Base-by-base conservation (phyloP, 352 stramenopile genomes). In the Pythium phragmiticola region DNA sequence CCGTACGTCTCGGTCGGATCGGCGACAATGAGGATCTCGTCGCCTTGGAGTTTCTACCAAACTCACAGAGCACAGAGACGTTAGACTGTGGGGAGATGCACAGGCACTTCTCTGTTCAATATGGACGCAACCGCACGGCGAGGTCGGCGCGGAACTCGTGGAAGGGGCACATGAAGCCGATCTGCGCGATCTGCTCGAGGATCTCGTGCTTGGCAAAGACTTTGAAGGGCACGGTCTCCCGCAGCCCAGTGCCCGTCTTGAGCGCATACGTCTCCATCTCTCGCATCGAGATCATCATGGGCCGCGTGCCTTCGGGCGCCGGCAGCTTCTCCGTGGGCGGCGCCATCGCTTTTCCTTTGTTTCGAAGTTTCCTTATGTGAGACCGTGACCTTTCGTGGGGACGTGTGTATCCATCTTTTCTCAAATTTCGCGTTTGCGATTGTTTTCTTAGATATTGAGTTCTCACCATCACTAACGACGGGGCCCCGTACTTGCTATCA, bases 121-220 rank as follows among this genome's bases (percentile, higher is more conserved):
- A 11, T 48, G 13, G 42, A 23, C 42, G 37, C 7, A 46, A 46
- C 9, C 63, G 42, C 43, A 70, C 64, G n/a, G 59, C 61, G 63
- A 92, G 75, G 39, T 90, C 81, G 26, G 64, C 66, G 42, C 79
- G 75, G 52, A 87, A 82, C 63, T 87, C 77, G 62, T 92, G 79
- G 74, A 94, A 94, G 14, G 80, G 80, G 63, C 80, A 87, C 80
- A 92, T 90, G 74, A 92, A 94, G 54, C 86, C 83, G 36, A 94
- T 68, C 54, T 92, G 75, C 2, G 65, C 68, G 68, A 92, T 91
- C 71, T 94, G 78, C 48, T 87, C 76, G 37, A 94, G 72, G 57
- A 94, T 84, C 62, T 79, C 67, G 33, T 73, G 66, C 56, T 88
- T 86, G 64, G 70, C 74, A 57, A 94, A 89, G 12, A 88, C 62